A percentile compares a stretch with the other conserved stretches of the same genome.
Conservation (phyloP, 139 green algal species). For the Coccomyxa sp. region DNA sequence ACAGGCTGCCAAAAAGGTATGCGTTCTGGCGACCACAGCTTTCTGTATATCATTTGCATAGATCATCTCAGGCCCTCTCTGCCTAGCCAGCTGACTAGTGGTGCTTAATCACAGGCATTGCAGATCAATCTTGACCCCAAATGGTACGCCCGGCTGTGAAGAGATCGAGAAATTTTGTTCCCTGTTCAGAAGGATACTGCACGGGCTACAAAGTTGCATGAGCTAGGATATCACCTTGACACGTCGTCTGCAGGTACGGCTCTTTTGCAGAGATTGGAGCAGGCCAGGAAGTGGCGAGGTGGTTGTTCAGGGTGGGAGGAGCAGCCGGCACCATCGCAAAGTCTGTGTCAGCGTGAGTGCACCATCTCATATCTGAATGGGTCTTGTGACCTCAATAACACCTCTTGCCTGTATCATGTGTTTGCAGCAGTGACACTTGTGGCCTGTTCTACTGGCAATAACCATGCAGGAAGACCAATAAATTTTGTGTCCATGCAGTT, state of each 20-base stretch:
- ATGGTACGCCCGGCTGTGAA: not conserved
- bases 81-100: constrained; percentile 1
- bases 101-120: constrained; percentile 22
- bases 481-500: constrained; percentile 13
- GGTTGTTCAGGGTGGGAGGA: constrained; percentile 44
- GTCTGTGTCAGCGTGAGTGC: constrained; percentile 18
- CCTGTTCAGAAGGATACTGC: too few species aligned
- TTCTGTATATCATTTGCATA: not conserved
- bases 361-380: too few species aligned
- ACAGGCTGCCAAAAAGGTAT: constrained; percentile 13
- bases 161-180: too few species aligned
- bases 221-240: not conserved
- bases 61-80: constrained; percentile 1
- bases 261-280: constrained; percentile 45
- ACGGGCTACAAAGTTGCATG: too few species aligned
- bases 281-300: constrained; percentile 48
- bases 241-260: constrained; percentile 9
- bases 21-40: not conserved
- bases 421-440: too few species aligned
- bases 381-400: too few species aligned
- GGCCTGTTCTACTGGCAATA: not conserved
- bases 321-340: constrained; percentile 40
- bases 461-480: not conserved
- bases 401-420: too few species aligned
- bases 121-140: constrained; percentile 28